phyloP scores from a whole-genome alignment of 2,329 filamentous ascomycete genomes.

The Neonectria hederae region DNA sequence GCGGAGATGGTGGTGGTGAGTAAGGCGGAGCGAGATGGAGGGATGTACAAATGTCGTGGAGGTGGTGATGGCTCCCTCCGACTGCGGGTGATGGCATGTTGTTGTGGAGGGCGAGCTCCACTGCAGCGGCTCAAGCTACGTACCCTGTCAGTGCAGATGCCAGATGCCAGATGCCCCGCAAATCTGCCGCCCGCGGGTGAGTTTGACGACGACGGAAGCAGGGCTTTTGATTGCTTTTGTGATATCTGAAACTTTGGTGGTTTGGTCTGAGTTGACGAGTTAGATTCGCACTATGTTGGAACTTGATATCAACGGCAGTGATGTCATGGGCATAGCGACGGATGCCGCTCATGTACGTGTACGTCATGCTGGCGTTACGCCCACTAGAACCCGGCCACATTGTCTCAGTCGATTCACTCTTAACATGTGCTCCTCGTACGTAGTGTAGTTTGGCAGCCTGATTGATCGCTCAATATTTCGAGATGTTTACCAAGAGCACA shows the following conservation, averaged over 20 bases:
- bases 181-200: not conserved
- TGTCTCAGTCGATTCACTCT: not conserved
- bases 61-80: slow-evolving; percentile 23
- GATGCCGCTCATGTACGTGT: not conserved
- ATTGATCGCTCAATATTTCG: no score
- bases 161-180: slow-evolving; percentile 23
- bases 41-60: slow-evolving; percentile 6
- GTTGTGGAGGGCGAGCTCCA: slow-evolving; percentile 36
- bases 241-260: not conserved
- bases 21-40: not conserved
- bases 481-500: no score
- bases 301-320: not conserved
- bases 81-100: slow-evolving; percentile 35
- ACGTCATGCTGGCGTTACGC: not conserved
- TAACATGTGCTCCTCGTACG: not conserved
- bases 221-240: not conserved
- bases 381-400: not conserved
- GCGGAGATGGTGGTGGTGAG: not conserved
- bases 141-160: slow-evolving; percentile 23
- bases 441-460: no score
- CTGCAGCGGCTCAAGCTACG: slow-evolving; percentile 37
- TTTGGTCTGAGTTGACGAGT: not conserved
- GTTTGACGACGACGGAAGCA: not conserved
- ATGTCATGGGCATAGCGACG: not conserved
- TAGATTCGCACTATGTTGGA: not conserved